Conservation (phyloP, 2,329 filamentous ascomycete genomes). For the Fusarium zealandicum region DNA sequence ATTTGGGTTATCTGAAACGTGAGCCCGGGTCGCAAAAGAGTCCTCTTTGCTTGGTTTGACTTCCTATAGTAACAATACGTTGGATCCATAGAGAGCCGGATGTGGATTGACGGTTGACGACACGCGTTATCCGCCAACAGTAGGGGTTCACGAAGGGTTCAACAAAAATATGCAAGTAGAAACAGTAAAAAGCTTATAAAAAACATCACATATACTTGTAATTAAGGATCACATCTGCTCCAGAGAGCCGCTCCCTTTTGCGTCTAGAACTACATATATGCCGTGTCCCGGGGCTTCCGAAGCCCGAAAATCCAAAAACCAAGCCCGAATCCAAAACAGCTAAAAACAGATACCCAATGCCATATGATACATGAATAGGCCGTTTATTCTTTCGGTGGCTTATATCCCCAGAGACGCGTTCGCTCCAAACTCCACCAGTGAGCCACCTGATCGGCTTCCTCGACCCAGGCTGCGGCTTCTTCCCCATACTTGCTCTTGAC, state of each 20-base stretch:
- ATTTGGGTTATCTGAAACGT: not conserved
- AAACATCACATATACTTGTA: not conserved
- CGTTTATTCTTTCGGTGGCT: slow-evolving; percentile 17
- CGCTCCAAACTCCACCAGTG: slow-evolving; percentile 34
- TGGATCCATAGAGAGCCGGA: too few relatives aligned
- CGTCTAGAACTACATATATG: slow-evolving; percentile 29
- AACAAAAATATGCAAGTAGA: not conserved
- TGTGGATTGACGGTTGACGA: not conserved
- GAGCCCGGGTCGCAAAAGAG: not conserved
- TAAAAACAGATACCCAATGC: slow-evolving; percentile 24
- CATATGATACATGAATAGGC: slow-evolving; percentile 22
- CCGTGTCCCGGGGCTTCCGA: slow-evolving; percentile 18
- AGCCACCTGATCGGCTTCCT: slow-evolving; percentile 31
- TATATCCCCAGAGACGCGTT: slow-evolving; percentile 35
- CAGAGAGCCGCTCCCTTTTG: slow-evolving; percentile 23
- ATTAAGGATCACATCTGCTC: slow-evolving; percentile 12
- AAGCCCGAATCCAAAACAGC: slow-evolving; percentile 13
- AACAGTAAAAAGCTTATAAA: not conserved
- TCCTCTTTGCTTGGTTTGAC: slow-evolving; percentile 4
- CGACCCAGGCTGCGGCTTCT: slow-evolving; percentile 41
- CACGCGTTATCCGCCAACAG: not conserved
- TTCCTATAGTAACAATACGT: not conserved
- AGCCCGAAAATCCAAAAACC: slow-evolving; percentile 13
- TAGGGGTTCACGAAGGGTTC: not conserved
- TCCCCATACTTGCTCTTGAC: slow-evolving; percentile 35